These are phyloP conservation scores for Ophiostoma sp. DNA, from an alignment of 2,329 filamentous ascomycete genomes.

Conservation along the genomic window DNA sequence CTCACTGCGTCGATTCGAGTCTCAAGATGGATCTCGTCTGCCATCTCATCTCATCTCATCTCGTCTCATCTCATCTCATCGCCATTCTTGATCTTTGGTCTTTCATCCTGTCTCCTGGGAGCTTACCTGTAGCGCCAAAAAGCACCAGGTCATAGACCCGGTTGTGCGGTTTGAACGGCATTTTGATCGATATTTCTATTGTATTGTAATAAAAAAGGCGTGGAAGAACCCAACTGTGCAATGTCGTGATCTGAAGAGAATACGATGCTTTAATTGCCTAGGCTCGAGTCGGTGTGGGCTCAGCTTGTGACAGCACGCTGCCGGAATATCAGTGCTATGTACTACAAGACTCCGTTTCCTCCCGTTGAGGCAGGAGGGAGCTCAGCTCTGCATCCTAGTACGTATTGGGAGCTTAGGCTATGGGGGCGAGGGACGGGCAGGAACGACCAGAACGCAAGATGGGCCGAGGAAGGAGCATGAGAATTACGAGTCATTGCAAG, in stretches of 20 bases:
- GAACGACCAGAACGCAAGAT: neutral
- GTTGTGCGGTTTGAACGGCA: conserved; percentile 37
- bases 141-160: conserved; percentile 55
- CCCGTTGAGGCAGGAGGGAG: neutral
- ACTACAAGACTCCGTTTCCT: neutral
- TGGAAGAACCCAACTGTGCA: neutral
- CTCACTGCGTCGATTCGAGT: neutral
- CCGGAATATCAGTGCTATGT: neutral
- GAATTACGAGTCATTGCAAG: neutral
- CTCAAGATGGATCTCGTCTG: neutral
- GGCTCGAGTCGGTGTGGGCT: neutral
- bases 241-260: neutral
- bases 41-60: conserved; percentile 9
- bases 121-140: conserved; percentile 53
- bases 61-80: neutral
- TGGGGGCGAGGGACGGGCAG: neutral
- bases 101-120: neutral
- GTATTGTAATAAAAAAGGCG: neutral
- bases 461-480: neutral
- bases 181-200: neutral
- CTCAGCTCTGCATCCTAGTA: neutral
- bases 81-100: neutral
- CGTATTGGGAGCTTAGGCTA: neutral
- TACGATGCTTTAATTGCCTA: neutral
- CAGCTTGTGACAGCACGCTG: neutral